These are phyloP conservation scores for Darksidea phi DNA, from an alignment of 495 filamentous ascomycete genomes.

Conservation along the genomic window DNA sequence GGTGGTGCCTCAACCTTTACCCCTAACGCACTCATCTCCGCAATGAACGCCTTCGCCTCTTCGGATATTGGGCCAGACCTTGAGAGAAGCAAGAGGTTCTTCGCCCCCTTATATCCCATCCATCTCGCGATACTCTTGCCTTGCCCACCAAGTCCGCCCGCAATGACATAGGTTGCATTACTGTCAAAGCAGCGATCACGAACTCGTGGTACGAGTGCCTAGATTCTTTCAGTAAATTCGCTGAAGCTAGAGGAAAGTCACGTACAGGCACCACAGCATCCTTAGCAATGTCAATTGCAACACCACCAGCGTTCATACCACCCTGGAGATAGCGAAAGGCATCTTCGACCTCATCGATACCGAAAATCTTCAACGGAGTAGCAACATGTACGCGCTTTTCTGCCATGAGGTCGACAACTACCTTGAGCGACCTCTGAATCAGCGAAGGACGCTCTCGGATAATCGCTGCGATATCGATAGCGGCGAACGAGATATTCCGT, in stretches of 20 bases:
- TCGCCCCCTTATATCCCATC: slow-evolving; percentile 19
- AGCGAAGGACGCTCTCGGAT: background rate
- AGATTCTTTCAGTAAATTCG: too few relatives aligned
- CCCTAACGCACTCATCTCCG: background rate
- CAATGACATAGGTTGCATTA: slow-evolving; percentile 44
- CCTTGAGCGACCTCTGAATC: background rate
- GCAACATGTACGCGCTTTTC: background rate
- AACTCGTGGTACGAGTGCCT: background rate
- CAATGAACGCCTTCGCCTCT: background rate
- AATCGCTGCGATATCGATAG: slow-evolving; percentile 17
- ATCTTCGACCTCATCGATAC: slow-evolving; percentile 41
- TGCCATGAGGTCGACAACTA: background rate
- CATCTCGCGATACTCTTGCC: slow-evolving; percentile 34
- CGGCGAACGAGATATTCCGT: slow-evolving; percentile 33
- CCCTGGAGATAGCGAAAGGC: slow-evolving; percentile 59
- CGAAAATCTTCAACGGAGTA: too few relatives aligned
- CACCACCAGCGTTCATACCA: slow-evolving; percentile 57
- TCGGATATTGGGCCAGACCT: background rate
- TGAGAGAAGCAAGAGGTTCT: slow-evolving; percentile 20
- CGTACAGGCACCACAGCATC: background rate
- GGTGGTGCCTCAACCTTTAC: background rate
- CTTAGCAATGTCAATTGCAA: slow-evolving; percentile 49
- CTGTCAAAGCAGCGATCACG: background rate
- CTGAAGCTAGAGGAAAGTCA: too few relatives aligned
- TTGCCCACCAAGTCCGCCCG: slow-evolving; percentile 49